Conservation (phyloP, 2,329 filamentous ascomycete species). For the Phaeosphaeriaceae sp. region DNA sequence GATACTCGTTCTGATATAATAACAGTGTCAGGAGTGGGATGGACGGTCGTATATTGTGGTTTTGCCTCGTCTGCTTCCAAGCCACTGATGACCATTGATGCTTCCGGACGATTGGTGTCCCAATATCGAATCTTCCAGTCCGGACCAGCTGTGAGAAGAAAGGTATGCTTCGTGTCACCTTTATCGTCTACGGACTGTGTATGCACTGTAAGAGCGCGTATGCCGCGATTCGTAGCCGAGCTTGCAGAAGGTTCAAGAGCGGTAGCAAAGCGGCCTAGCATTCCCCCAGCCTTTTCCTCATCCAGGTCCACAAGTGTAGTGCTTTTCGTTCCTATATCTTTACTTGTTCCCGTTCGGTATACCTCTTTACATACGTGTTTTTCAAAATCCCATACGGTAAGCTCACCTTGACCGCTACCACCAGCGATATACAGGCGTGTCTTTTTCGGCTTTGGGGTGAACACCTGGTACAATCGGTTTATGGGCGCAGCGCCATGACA, state of each 20-base stretch:
- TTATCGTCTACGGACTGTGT: constrained; percentile 73
- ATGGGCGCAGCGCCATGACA: constrained; percentile 81
- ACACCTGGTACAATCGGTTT: constrained; percentile 67
- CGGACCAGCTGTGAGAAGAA: constrained; percentile 84
- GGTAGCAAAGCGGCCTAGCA: constrained; percentile 84
- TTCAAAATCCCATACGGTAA: constrained; percentile 95
- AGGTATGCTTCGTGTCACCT: constrained; percentile 75
- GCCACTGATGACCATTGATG: constrained; percentile 81
- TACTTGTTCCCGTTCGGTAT: constrained; percentile 67
- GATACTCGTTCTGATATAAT: constrained; percentile 48
- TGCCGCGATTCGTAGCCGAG: constrained; percentile 66
- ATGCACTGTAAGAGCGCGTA: constrained; percentile 76
- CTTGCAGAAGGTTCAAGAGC: constrained; percentile 62
- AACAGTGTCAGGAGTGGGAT: constrained; percentile 50
- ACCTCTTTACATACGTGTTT: constrained; percentile 88
- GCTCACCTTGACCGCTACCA: constrained; percentile 83
- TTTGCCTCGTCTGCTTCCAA: constrained; percentile 71
- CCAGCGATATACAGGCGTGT: constrained; percentile 89
- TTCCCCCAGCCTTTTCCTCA: constrained; percentile 82
- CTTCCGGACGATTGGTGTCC: constrained; percentile 81
- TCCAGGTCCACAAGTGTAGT: constrained; percentile 84
- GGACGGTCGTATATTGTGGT: constrained; percentile 66
- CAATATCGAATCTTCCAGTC: constrained; percentile 94
- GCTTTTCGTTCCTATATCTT: constrained; percentile 55
- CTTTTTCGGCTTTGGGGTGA: constrained; percentile 70